Conservation (phyloP, 73 alveolate species). For the Effrenium voratum region DNA sequence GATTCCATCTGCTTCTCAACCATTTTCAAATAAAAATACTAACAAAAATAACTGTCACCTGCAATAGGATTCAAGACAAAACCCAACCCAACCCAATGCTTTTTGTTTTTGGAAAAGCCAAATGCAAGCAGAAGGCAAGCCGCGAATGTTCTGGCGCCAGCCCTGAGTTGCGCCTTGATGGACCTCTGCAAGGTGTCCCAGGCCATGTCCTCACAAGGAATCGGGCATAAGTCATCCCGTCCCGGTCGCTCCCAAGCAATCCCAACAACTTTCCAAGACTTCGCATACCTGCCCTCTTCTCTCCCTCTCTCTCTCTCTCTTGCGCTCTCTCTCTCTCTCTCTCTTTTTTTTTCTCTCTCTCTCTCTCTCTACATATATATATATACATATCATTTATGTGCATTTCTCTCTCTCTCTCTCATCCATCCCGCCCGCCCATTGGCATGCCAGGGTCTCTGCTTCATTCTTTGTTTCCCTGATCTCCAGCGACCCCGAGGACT, state of each 20-base stretch:
- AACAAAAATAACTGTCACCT: not conserved
- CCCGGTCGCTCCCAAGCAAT: not conserved
- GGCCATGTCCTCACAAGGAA: conserved; percentile 39
- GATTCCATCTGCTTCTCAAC: not conserved
- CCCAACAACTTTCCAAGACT: not conserved
- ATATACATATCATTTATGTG: too few relatives aligned
- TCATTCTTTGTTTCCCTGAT: too few relatives aligned
- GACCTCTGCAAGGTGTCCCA: conserved; percentile 44
- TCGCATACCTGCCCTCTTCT: not conserved
- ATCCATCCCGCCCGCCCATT: too few relatives aligned
- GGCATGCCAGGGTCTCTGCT: too few relatives aligned
- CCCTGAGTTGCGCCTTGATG: not conserved
- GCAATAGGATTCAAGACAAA: not conserved
- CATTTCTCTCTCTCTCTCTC: not conserved
- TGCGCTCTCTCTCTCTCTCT: not conserved
- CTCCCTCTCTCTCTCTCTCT: not conserved
- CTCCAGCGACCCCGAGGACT: too few relatives aligned
- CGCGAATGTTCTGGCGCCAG: not conserved
- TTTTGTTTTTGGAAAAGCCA: too few relatives aligned
- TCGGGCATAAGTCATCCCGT: not conserved
- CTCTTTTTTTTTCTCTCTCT: not conserved
- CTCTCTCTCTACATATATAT: not conserved
- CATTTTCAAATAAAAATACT: not conserved
- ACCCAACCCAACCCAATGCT: not conserved
- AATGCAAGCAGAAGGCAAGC: not conserved